Percentiles rank a stretch among this genome's conserved stretches.
Conservation (phyloP, 2,329 filamentous ascomycete genomes). For the Colletotrichum sp. region DNA sequence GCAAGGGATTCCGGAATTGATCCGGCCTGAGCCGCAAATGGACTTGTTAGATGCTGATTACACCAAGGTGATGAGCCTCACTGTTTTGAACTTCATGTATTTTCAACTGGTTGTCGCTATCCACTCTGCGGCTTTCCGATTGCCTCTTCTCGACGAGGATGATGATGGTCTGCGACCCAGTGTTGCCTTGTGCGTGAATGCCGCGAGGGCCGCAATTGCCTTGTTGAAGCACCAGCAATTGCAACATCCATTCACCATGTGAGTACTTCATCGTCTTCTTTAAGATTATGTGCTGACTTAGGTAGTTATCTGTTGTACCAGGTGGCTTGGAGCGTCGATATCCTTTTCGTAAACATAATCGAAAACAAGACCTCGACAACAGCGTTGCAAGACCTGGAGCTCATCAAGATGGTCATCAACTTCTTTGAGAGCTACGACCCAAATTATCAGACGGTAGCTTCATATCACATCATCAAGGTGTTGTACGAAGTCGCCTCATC, state of each 20-base stretch:
- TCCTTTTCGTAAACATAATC: conserved; percentile 9
- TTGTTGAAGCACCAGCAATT: conserved; percentile 1
- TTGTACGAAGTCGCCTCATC: conserved; percentile 5
- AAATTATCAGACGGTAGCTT: neutral
- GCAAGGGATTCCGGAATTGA: conserved; percentile 3
- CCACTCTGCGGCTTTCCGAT: conserved; percentile 3
- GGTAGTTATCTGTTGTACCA: conserved; percentile 3
- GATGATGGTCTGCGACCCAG: neutral
- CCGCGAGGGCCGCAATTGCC: conserved; percentile 4
- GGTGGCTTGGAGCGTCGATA: conserved; percentile 13
- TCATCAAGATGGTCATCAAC: conserved; percentile 8
- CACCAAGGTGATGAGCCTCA: neutral
- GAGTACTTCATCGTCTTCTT: neutral
- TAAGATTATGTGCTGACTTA: rapidly evolving
- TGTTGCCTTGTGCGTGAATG: conserved; percentile 3
- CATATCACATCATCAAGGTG: neutral
- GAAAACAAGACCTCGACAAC: conserved; percentile 3
- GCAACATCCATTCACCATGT: conserved; percentile 6
- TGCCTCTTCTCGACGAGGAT: neutral
- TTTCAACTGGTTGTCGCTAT: conserved; percentile 16
- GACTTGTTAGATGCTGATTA: conserved; percentile 9
- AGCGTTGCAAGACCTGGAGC: neutral
- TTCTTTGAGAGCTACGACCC: conserved; percentile 17
- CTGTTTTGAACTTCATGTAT: conserved; percentile 9
- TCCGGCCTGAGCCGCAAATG: neutral